These are phyloP conservation scores for Saccharum spontaneum DNA, from an alignment of 176 grass and related monocot genomes.

Conservation along the genomic window DNA sequence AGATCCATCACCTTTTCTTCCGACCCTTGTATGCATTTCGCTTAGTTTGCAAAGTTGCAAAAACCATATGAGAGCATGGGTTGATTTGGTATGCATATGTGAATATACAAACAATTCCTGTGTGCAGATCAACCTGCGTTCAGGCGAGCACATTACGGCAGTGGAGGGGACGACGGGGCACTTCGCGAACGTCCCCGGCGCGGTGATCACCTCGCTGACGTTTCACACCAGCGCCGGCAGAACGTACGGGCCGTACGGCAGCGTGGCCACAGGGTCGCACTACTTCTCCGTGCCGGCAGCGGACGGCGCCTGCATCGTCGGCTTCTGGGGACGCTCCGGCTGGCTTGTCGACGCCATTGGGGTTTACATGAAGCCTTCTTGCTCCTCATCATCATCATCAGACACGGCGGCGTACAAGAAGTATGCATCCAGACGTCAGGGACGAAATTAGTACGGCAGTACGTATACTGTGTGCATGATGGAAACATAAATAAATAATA, in stretches of 20 bases:
- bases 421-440: background rate
- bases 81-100: background rate
- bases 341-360: conserved; percentile 32
- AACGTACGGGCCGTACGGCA: conserved; percentile 7
- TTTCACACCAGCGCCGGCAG: conserved; percentile 19
- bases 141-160: background rate
- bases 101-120: background rate
- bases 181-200: background rate
- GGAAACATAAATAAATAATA: no score
- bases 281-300: conserved; percentile 20
- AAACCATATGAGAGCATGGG: no score
- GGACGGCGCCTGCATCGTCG: conserved; percentile 10
- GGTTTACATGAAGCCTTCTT: background rate
- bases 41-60: no score
- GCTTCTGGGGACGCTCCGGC: conserved; percentile 41
- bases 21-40: background rate
- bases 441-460: background rate
- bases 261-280: background rate
- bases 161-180: background rate
- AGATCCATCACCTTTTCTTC: background rate
- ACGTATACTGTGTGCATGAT: no score
- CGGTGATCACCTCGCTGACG: conserved; percentile 32
- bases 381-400: background rate
- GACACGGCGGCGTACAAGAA: background rate
- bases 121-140: background rate